A percentile compares a stretch with the other conserved stretches of the same genome.
Evolutionary conservation across 352 stramenopile species (phyloP).

Genomic region (Globisporangium paddicum): DNA sequence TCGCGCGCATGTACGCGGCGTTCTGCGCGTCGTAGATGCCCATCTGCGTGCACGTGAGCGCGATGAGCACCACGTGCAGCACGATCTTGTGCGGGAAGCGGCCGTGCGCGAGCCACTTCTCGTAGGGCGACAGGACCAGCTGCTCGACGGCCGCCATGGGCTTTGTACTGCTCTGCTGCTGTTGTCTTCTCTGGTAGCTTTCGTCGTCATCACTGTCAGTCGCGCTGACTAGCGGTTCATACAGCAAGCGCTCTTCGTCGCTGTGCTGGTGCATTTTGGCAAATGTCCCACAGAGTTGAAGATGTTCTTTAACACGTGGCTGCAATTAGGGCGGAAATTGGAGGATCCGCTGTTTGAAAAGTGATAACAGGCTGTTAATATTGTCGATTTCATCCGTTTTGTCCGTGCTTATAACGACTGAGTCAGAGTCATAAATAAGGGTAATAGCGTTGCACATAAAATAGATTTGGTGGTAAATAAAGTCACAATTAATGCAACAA

Average conservation of each 20-base stretch:
- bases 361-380: too few species aligned
- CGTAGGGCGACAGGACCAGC: constrained; percentile 73
- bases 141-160: constrained; percentile 46
- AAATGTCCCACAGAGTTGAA: too few species aligned
- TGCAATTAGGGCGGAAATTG: too few species aligned
- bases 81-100: constrained; percentile 84
- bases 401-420: too few species aligned
- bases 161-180: not conserved
- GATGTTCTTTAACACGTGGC: too few species aligned
- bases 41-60: constrained; percentile 72
- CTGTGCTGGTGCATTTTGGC: not conserved
- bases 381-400: too few species aligned
- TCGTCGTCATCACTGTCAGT: constrained; percentile 1
- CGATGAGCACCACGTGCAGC: constrained; percentile 71
- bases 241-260: not conserved
- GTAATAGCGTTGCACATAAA: too few species aligned
- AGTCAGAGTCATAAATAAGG: too few species aligned
- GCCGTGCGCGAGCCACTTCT: constrained; percentile 65
- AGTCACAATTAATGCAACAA: too few species aligned
- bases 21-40: constrained; percentile 77
- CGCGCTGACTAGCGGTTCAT: constrained; percentile 11
- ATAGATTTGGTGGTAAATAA: too few species aligned
- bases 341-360: too few species aligned
- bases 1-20: constrained; percentile 78
- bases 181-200: not conserved